Evolutionary conservation across 805 yeast species (phyloP), one percentile per base, ranked within the genome.

Genomic region (Starmerella tilneyi): DNA sequence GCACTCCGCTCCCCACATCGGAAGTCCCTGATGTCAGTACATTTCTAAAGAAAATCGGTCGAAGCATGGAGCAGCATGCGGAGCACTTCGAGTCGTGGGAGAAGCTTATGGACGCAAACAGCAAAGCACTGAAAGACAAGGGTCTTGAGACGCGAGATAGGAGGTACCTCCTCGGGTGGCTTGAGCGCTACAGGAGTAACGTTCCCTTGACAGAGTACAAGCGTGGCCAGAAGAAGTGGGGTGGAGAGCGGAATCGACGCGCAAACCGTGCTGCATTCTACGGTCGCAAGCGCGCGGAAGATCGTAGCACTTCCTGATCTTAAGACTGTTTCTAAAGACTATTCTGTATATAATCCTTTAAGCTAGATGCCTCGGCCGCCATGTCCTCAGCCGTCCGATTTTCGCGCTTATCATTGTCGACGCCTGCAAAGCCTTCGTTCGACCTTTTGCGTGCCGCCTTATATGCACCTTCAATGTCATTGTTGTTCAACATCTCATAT

Each of bases 231-330:
- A 84, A 84, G 71, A 71, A 73, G 56, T 69, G 77, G 65, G 96
- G 96, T 21, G 94, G 96, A 58, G 96, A 86, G 65, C 75, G 95
- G 62, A 81, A 77, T 57, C 74, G 80, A 49, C 76, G 73, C 56
- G 81, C 79, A 58, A 72, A 72, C 53, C 65, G 70, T 15, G 89
- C 94, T 5, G 59, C 56, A 15, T 52, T 50, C 45, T 60, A 54
- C 51, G 63, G 63, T 33, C 56, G 61, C 30, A 52, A 53, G 46
- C 51, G 56, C 26, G 62, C 63, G 5, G 66, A 58, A 41, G 57
- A 50, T 42, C 51, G 55, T 7, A 49, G 30, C 22, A 30, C 30
- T 4, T 36, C n/a, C n/a, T n/a, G n/a, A n/a, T n/a, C n/a, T n/a
- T n/a, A n/a, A n/a, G n/a, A n/a, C n/a, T n/a, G n/a, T n/a, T n/a